Evolutionary conservation across 805 yeast species (phyloP).

Genomic region (Sungouiella thailandica): DNA sequence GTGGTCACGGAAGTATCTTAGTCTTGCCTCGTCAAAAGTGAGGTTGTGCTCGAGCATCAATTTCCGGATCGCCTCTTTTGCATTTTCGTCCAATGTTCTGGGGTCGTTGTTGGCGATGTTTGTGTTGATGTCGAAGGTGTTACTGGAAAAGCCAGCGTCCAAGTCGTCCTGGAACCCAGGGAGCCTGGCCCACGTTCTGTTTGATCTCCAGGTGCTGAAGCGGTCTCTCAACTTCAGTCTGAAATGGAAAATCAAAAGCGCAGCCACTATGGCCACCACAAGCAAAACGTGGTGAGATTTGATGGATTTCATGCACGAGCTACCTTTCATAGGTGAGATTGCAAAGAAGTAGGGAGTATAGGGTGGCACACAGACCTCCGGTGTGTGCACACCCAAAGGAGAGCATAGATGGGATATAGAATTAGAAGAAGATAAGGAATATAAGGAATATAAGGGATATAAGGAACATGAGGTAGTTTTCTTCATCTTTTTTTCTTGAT

Average conservation of each 20-base stretch:
- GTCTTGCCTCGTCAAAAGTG: conserved; percentile 67
- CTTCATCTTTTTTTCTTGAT: too few relatives aligned
- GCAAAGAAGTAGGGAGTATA: too few relatives aligned
- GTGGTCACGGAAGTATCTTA: conserved; percentile 40
- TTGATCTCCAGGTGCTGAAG: conserved; percentile 4
- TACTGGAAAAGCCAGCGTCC: conserved; percentile 54
- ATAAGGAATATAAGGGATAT: too few relatives aligned
- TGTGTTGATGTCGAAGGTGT: conserved; percentile 47
- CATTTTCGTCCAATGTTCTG: conserved; percentile 49
- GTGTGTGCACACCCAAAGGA: too few relatives aligned
- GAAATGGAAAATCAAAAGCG: conserved; percentile 26
- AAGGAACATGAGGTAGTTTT: too few relatives aligned
- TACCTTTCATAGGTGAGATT: too few relatives aligned
- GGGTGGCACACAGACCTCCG: too few relatives aligned
- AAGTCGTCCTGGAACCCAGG: conserved; percentile 37
- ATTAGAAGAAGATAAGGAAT: too few relatives aligned
- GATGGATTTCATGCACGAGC: too few relatives aligned
- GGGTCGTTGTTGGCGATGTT: conserved; percentile 44
- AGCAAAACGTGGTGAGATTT: conserved; percentile 13
- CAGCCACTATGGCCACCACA: conserved; percentile 9
- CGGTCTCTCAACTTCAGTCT: conserved; percentile 19
- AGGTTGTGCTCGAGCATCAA: conserved; percentile 51
- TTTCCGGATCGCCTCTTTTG: conserved; percentile 45
- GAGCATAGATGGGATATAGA: too few relatives aligned
- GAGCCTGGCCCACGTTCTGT: conserved; percentile 12